Conservation (phyloP, 768 basidiomycete genomes). For the Lentinula raphanica region DNA sequence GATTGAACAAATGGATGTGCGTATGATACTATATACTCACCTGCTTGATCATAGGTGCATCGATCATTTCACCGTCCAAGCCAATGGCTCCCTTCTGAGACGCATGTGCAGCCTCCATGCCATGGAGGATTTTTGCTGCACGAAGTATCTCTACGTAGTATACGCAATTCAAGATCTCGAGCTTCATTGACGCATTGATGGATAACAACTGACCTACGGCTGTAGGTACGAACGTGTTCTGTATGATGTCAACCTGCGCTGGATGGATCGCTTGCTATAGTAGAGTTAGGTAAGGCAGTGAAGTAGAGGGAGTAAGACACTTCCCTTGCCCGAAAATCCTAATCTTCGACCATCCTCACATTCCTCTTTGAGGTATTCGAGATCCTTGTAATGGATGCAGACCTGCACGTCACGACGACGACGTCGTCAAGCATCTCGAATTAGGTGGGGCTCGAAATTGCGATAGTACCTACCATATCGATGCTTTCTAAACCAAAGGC, state of each 20-base stretch:
- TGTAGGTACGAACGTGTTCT: conserved; percentile 74
- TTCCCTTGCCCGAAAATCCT: conserved; percentile 89
- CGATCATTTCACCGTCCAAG: conserved; percentile 81
- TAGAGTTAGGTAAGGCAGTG: neutral
- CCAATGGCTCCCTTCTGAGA: conserved; percentile 65
- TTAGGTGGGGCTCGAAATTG: neutral
- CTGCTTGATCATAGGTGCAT: conserved; percentile 88
- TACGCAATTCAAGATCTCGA: neutral
- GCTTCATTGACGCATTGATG: neutral
- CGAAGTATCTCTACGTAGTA: conserved; percentile 59
- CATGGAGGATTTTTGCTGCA: conserved; percentile 65
- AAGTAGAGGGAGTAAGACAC: conserved; percentile 1
- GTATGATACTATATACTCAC: conserved; percentile 23
- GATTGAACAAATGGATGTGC: neutral
- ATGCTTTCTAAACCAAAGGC: conserved; percentile 82
- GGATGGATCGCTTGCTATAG: conserved; percentile 95
- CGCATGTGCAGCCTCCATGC: conserved; percentile 55
- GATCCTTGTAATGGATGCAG: conserved; percentile 82
- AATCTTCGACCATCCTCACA: conserved; percentile 72
- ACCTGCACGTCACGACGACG: conserved; percentile 42
- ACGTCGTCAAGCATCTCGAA: neutral
- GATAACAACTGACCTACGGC: conserved; percentile 44
- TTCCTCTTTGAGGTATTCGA: conserved; percentile 62
- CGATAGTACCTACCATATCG: conserved; percentile 64
- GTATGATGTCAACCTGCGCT: conserved; percentile 70